Evolutionary conservation across 2,329 filamentous ascomycete species (phyloP).

Genomic region (Penicillium polonicum): DNA sequence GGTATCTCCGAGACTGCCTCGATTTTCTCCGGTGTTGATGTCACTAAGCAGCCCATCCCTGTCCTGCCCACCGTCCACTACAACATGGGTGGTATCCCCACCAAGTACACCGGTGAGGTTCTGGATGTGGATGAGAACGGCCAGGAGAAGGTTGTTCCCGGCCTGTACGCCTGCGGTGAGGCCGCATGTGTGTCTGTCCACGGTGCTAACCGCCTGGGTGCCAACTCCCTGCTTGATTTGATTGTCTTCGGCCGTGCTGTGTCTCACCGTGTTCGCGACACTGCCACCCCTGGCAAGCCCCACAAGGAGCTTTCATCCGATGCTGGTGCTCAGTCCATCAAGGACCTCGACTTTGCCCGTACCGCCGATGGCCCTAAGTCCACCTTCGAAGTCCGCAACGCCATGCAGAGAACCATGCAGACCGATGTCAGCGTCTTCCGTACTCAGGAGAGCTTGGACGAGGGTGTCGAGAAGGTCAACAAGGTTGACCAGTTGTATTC

Average conservation of each 20-base stretch:
- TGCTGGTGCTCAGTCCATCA: constrained; percentile 83
- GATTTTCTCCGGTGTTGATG: constrained; percentile 96
- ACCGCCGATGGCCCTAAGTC: constrained; percentile 80
- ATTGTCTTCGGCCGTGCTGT: constrained; percentile 98
- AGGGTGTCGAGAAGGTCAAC: constrained; percentile 84
- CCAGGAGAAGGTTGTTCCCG: constrained; percentile 88
- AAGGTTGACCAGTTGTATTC: constrained; percentile 78
- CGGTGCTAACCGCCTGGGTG: constrained; percentile 94
- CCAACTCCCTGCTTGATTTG: constrained; percentile 96
- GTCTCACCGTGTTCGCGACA: constrained; percentile 94
- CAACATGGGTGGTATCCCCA: constrained; percentile 99
- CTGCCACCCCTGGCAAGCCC: constrained; percentile 77
- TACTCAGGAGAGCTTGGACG: constrained; percentile 87
- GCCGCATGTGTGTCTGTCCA: constrained; percentile 97
- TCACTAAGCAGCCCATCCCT: constrained; percentile 94
- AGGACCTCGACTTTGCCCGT: constrained; percentile 80
- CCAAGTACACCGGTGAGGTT: constrained; percentile 95
- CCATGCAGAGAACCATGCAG: constrained; percentile 99
- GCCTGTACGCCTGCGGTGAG: constrained; percentile 94
- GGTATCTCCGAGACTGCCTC: constrained; percentile 98
- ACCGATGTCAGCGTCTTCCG: constrained; percentile 95
- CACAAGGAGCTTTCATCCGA: constrained; percentile 79
- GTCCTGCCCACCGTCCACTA: constrained; percentile 97
- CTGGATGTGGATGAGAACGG: constrained; percentile 81
- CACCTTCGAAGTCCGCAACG: constrained; percentile 81